phyloP scores from a whole-genome alignment of 2,329 filamentous ascomycete species.

The Neonectria magnoliae region DNA sequence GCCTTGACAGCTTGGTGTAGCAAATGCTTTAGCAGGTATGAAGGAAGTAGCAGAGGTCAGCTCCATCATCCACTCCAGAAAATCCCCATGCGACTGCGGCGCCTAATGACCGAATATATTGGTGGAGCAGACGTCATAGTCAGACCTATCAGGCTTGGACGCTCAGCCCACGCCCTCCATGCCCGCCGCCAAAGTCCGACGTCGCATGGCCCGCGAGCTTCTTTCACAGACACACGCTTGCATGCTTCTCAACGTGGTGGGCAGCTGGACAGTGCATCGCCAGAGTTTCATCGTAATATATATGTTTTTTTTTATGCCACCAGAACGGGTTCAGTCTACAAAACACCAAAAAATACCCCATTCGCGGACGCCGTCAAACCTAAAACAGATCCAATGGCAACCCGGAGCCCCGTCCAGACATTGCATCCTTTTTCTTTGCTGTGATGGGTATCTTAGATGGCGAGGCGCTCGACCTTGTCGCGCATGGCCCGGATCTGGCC shows the following conservation, averaged over 20 bases:
- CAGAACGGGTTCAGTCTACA: slow-evolving; percentile 28
- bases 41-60: slow-evolving; percentile 18
- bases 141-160: slow-evolving; percentile 31
- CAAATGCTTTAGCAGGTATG: background rate
- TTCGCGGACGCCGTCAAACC: slow-evolving; percentile 22
- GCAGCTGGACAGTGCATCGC: background rate
- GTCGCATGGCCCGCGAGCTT: slow-evolving; percentile 30
- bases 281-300: slow-evolving; percentile 31
- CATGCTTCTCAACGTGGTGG: background rate
- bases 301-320: slow-evolving; percentile 25
- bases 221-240: background rate
- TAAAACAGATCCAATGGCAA: slow-evolving; percentile 25
- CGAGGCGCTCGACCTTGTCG: slow-evolving; percentile 94
- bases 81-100: slow-evolving; percentile 32
- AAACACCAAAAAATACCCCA: slow-evolving; percentile 25
- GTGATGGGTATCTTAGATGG: slow-evolving; percentile 72
- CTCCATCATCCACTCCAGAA: slow-evolving; percentile 23
- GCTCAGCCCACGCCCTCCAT: slow-evolving; percentile 23
- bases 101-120: slow-evolving; percentile 38
- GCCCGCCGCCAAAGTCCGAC: slow-evolving; percentile 24
- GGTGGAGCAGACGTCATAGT: slow-evolving; percentile 41
- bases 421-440: slow-evolving; percentile 27
- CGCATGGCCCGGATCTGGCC: slow-evolving; percentile 88
- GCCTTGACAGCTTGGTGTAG: background rate
- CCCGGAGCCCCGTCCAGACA: slow-evolving; percentile 8